Percentiles rank a stretch among this genome's conserved stretches.
phyloP scores from a whole-genome alignment of 129 eudicot species.

The Chrysanthemum seticuspe region DNA sequence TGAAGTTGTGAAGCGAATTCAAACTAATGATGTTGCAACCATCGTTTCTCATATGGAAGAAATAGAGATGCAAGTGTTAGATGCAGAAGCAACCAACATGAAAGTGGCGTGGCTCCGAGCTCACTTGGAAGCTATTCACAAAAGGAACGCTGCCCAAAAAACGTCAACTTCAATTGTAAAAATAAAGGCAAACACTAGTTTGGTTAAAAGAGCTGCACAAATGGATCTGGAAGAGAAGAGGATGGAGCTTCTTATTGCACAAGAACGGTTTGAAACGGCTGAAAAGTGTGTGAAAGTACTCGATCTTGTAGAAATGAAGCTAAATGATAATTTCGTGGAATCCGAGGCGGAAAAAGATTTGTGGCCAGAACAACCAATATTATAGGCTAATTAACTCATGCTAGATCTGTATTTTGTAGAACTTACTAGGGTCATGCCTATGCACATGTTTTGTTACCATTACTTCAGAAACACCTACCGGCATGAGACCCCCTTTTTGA shows the following conservation, averaged over 20 bases:
- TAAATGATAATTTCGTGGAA: constrained; percentile 12
- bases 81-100: no score
- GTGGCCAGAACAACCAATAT: constrained; percentile 8
- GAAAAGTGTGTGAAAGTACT: constrained; percentile 30
- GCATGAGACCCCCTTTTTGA: background rate
- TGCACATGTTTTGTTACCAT: background rate
- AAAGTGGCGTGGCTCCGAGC: no score
- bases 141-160: no score
- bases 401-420: background rate
- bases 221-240: constrained; percentile 28
- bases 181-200: background rate
- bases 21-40: no score
- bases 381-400: background rate
- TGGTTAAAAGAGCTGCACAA: constrained; percentile 28
- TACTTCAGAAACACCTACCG: background rate
- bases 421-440: background rate
- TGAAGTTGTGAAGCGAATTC: no score
- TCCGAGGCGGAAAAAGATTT: constrained; percentile 17
- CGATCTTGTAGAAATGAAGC: constrained; percentile 26
- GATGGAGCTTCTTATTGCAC: constrained; percentile 23
- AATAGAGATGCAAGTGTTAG: no score
- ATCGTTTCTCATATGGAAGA: no score
- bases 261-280: constrained; percentile 19
- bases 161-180: no score
- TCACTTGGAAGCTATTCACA: no score